Evolutionary conservation across 176 grass and related monocot species (phyloP).

Genomic region (Cymbopogon citratus): DNA sequence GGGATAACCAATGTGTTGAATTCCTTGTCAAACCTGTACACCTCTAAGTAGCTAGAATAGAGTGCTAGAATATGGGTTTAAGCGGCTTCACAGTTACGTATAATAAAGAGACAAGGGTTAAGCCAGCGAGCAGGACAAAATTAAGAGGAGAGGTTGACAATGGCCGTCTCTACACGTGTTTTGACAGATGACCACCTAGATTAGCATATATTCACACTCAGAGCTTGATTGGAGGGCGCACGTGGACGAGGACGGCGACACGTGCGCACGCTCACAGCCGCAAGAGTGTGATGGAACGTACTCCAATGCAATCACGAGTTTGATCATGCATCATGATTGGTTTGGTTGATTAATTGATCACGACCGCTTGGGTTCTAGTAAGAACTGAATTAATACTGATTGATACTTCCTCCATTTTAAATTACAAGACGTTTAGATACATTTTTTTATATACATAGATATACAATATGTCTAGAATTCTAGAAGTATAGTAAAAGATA

Average conservation of each 20-base stretch:
- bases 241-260: slow-evolving; percentile 9
- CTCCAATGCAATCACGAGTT: neutral
- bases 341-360: neutral
- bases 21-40: no score
- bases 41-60: no score
- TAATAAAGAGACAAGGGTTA: no score
- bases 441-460: no score
- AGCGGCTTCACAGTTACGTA: no score
- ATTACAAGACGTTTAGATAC: no score
- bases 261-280: neutral
- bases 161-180: neutral
- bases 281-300: neutral
- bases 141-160: neutral
- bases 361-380: neutral
- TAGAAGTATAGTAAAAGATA: no score
- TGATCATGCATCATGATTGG: neutral
- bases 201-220: slow-evolving; percentile 23
- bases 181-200: slow-evolving; percentile 15
- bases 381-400: neutral
- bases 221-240: neutral
- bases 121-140: neutral
- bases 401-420: no score
- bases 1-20: no score
- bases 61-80: no score
- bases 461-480: no score